A percentile compares a stretch with the other conserved stretches of the same genome.
Evolutionary conservation across 306 rosid genomes (phyloP).

Genomic region (Ziziphus jujuba): DNA sequence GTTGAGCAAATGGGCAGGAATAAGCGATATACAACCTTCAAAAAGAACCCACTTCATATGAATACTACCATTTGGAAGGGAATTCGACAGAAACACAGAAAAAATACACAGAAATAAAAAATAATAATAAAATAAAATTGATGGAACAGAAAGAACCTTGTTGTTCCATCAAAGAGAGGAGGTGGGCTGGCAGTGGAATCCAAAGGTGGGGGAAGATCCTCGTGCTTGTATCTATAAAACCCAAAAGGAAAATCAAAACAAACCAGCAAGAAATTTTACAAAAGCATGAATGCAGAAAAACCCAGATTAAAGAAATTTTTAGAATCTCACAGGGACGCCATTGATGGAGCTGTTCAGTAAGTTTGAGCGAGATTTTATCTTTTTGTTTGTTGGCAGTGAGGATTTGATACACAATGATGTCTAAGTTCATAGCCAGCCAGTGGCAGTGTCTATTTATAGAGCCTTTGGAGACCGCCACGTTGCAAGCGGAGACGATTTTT

Average conservation of each 20-base stretch:
- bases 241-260: neutral
- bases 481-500: too few species aligned
- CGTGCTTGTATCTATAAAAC: slow-evolving; percentile 30
- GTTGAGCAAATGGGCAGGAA: slow-evolving; percentile 76
- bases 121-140: neutral
- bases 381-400: too few species aligned
- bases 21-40: slow-evolving; percentile 61
- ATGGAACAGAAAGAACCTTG: slow-evolving; percentile 52
- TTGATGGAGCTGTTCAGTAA: slow-evolving; percentile 6
- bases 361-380: neutral
- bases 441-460: neutral
- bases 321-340: slow-evolving; percentile 45
- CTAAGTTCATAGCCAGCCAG: neutral
- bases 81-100: neutral
- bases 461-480: neutral
- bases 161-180: slow-evolving; percentile 80
- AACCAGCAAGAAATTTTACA: neutral
- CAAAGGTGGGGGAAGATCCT: slow-evolving; percentile 44
- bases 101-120: neutral
- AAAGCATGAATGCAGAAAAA: neutral
- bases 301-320: neutral
- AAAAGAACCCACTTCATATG: neutral
- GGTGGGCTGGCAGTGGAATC: slow-evolving; percentile 63
- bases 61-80: neutral
- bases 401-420: neutral